These are phyloP conservation scores for Xerocomellus amylosporus DNA, from an alignment of 768 basidiomycete species.

Conservation along the genomic window DNA sequence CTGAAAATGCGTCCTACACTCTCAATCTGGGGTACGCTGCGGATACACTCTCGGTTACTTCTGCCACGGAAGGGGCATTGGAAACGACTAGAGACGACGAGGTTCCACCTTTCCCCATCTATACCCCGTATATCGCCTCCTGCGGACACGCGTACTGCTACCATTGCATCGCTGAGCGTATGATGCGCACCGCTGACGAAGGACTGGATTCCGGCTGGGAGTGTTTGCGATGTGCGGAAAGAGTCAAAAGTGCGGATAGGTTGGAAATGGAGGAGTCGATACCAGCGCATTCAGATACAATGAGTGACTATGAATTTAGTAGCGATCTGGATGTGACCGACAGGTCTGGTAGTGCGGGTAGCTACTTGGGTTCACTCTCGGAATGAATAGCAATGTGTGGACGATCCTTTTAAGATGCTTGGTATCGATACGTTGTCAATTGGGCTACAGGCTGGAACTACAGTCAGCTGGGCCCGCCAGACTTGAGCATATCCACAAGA, in stretches of 20 bases:
- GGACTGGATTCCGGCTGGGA: constrained; percentile 62
- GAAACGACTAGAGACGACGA: constrained; percentile 24
- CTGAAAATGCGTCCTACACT: constrained; percentile 65
- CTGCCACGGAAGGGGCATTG: constrained; percentile 17
- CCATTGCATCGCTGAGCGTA: constrained; percentile 81
- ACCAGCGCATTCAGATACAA: constrained; percentile 26
- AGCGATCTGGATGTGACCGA: constrained; percentile 46
- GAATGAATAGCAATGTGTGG: constrained; percentile 15
- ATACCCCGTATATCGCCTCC: constrained; percentile 78
- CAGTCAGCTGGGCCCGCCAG: constrained; percentile 14
- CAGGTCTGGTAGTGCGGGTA: constrained; percentile 49
- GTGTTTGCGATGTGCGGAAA: constrained; percentile 76
- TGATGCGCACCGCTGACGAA: constrained; percentile 72
- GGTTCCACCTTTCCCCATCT: constrained; percentile 63
- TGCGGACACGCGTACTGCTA: constrained; percentile 93
- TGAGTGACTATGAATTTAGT: constrained; percentile 62
- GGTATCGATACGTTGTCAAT: constrained; percentile 10
- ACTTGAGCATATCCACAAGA: constrained; percentile 39
- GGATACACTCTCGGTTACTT: constrained; percentile 41
- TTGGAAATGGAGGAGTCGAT: constrained; percentile 30
- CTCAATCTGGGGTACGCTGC: constrained; percentile 53
- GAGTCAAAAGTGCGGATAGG: constrained; percentile 63
- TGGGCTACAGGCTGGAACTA: background rate
- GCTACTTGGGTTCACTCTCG: constrained; percentile 36
- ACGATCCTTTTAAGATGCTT: background rate